These are phyloP conservation scores for Alternaria rosae DNA, from an alignment of 2,329 filamentous ascomycete species.

Conservation along the genomic window DNA sequence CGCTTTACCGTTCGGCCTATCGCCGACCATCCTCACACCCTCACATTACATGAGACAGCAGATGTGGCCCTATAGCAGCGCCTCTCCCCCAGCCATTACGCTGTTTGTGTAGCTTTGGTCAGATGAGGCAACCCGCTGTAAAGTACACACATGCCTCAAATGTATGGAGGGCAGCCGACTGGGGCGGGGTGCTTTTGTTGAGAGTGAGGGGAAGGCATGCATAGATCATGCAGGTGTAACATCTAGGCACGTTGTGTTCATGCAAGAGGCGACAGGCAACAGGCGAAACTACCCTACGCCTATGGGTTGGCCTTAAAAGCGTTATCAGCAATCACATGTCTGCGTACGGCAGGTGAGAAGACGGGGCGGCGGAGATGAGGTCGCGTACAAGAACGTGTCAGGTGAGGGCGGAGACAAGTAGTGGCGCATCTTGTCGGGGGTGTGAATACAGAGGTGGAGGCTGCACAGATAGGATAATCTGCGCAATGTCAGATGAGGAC, in stretches of 20 bases:
- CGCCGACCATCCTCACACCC: conserved; percentile 1
- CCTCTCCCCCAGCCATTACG: neutral
- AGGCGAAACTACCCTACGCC: conserved; percentile 4
- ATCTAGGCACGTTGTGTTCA: conserved; percentile 26
- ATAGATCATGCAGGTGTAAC: conserved; percentile 28
- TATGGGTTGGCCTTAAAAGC: conserved; percentile 1
- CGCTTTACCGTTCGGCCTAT: neutral
- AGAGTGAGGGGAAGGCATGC: conserved; percentile 17
- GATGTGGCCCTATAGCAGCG: neutral
- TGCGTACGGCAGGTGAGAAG: conserved; percentile 3
- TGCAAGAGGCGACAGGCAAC: neutral
- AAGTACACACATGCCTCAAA: conserved; percentile 2
- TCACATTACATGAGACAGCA: neutral
- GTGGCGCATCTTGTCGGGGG: conserved; percentile 3
- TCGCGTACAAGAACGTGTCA: neutral
- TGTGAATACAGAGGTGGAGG: neutral
- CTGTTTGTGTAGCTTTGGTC: neutral
- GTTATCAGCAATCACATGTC: neutral
- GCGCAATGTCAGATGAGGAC: conserved; percentile 4
- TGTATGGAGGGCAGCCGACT: conserved; percentile 17
- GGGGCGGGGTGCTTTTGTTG: conserved; percentile 29
- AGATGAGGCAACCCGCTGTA: conserved; percentile 6
- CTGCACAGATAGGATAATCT: neutral
- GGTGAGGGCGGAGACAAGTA: neutral
- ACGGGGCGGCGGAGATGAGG: neutral